Evolutionary conservation across 1,139 yeast genomes (phyloP).

Genomic region (Torulaspora globosa): DNA sequence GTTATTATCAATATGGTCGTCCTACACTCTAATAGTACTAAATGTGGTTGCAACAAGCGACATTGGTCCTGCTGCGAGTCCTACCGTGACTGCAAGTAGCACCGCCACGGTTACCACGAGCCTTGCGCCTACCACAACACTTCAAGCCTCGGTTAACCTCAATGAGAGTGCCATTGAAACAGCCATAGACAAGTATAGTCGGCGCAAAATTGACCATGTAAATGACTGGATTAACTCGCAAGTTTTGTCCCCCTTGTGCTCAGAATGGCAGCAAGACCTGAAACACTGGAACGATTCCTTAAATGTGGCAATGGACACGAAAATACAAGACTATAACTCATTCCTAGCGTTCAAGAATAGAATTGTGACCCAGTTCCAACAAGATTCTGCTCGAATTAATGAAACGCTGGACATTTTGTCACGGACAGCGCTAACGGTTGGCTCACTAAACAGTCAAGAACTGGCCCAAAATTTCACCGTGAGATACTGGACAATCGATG

Average conservation of each 20-base stretch:
- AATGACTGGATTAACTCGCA: constrained; percentile 2
- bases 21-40: constrained; percentile 7
- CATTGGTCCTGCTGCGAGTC: background rate
- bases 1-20: constrained; percentile 15
- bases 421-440: constrained; percentile 13
- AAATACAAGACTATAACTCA: constrained; percentile 6
- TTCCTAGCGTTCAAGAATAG: constrained; percentile 6
- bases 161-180: background rate
- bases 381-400: constrained; percentile 15
- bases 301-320: constrained; percentile 2
- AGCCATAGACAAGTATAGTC: constrained; percentile 5
- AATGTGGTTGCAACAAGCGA: background rate
- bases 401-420: constrained; percentile 16
- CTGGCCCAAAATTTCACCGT: constrained; percentile 9
- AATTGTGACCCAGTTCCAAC: constrained; percentile 5
- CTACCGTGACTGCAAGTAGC: constrained; percentile 4
- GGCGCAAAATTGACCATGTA: background rate
- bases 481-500: constrained; percentile 15
- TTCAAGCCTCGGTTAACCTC: background rate
- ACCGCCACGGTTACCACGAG: constrained; percentile 1
- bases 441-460: constrained; percentile 5
- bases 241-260: constrained; percentile 4
- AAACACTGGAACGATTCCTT: constrained; percentile 11
- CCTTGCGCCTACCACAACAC: background rate
- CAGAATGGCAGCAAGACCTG: constrained; percentile 4